A percentile compares a stretch with the other conserved stretches of the same genome.
Conservation (phyloP, 352 stramenopile species). For the Globisporangium rhizosaccharum region DNA sequence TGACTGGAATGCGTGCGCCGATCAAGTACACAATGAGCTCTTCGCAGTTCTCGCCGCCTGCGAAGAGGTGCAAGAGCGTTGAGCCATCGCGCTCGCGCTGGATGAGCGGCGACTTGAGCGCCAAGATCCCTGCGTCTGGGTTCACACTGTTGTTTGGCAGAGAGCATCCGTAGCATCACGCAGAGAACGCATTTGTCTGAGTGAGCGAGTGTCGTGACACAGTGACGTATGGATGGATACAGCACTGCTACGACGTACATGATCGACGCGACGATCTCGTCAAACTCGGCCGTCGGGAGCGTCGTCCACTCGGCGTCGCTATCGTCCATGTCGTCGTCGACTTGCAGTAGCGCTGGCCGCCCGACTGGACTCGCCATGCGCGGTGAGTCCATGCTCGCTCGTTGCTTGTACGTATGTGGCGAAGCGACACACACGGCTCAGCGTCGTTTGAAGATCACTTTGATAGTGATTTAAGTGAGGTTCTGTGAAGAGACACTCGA, state of each 20-base stretch:
- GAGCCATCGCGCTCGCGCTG: slow-evolving; percentile 14
- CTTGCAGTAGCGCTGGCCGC: not conserved
- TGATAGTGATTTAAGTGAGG: too few species aligned
- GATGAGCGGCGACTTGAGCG: slow-evolving; percentile 9
- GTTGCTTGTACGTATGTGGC: too few species aligned
- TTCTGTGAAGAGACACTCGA: too few species aligned
- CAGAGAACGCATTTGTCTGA: not conserved
- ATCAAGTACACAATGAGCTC: slow-evolving; percentile 43
- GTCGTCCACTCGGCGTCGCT: slow-evolving; percentile 8
- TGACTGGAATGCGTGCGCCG: slow-evolving; percentile 28
- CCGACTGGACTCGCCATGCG: not conserved
- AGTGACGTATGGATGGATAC: too few species aligned
- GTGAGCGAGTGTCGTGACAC: not conserved
- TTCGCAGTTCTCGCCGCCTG: slow-evolving; percentile 15
- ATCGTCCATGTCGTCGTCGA: slow-evolving; percentile 6
- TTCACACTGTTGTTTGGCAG: slow-evolving; percentile 6
- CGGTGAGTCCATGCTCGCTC: not conserved
- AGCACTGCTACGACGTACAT: slow-evolving; percentile 8
- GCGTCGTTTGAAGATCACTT: too few species aligned
- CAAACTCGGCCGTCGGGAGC: slow-evolving; percentile 14
- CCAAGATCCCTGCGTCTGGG: slow-evolving; percentile 4
- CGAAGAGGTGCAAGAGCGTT: slow-evolving; percentile 17
- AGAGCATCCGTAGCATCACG: not conserved
- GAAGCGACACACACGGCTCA: too few species aligned
- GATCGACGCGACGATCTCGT: slow-evolving; percentile 15